These are phyloP conservation scores for Tolypocladium ophioglossoides DNA, from an alignment of 2,329 filamentous ascomycete species.

Conservation along the genomic window DNA sequence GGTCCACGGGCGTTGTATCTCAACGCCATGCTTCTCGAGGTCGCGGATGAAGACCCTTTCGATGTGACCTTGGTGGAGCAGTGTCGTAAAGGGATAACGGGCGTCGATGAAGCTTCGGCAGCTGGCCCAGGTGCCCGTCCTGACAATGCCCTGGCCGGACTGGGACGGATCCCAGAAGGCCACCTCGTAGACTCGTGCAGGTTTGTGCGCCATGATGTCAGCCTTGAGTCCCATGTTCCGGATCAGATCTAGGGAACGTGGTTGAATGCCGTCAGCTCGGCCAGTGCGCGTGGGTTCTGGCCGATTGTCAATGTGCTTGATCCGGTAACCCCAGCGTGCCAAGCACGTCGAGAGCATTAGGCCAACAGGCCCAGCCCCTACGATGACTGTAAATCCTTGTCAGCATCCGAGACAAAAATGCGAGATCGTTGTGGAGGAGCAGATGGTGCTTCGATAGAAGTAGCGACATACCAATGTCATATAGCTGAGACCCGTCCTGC, in stretches of 20 bases:
- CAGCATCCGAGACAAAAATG: conserved; percentile 3
- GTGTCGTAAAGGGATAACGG: conserved; percentile 59
- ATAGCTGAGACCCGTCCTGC: conserved; percentile 12
- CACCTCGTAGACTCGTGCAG: conserved; percentile 74
- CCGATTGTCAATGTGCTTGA: conserved; percentile 91
- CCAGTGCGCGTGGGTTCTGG: conserved; percentile 76
- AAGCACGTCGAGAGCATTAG: conserved; percentile 81
- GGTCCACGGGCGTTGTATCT: conserved; percentile 54
- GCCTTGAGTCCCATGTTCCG: conserved; percentile 86
- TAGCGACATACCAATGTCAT: conserved; percentile 31
- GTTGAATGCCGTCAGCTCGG: conserved; percentile 85
- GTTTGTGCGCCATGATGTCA: conserved; percentile 76
- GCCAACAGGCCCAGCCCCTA: conserved; percentile 83
- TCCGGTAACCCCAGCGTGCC: conserved; percentile 85
- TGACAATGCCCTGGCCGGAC: conserved; percentile 45
- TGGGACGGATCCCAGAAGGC: conserved; percentile 60
- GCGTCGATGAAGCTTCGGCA: conserved; percentile 77
- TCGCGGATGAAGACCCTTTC: conserved; percentile 61
- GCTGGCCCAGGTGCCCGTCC: conserved; percentile 71
- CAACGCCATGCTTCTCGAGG: conserved; percentile 48
- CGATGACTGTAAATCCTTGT: conserved; percentile 52
- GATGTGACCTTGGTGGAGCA: conserved; percentile 62
- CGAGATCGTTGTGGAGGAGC: background rate
- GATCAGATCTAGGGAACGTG: conserved; percentile 75
- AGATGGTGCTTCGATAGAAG: background rate